Evolutionary conservation across 2,329 filamentous ascomycete genomes (phyloP).

Genomic region (Sordariomycetes sp.): DNA sequence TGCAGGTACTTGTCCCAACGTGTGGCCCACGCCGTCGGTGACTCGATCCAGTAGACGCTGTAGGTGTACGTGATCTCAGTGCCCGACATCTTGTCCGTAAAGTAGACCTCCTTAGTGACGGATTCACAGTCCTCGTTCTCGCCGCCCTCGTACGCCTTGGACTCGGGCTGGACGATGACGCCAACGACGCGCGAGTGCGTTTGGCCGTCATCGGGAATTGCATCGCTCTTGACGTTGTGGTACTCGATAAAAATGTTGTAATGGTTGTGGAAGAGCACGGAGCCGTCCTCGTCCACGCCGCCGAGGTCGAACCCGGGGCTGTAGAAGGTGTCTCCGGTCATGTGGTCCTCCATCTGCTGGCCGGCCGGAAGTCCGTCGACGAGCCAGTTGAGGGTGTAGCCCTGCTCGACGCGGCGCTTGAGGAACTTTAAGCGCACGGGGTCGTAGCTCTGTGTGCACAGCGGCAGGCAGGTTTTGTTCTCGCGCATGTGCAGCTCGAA

Average conservation of each 20-base stretch:
- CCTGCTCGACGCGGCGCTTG: conserved; percentile 68
- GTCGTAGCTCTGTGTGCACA: conserved; percentile 58
- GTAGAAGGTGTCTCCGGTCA: conserved; percentile 70
- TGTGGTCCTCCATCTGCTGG: conserved; percentile 64
- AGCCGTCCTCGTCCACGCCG: conserved; percentile 32
- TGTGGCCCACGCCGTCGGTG: conserved; percentile 82
- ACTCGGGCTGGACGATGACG: conserved; percentile 75
- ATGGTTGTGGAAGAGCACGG: conserved; percentile 73
- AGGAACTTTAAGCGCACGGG: conserved; percentile 61
- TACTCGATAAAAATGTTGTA: conserved; percentile 92
- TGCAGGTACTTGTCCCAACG: conserved; percentile 98
- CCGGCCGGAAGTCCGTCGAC: conserved; percentile 89
- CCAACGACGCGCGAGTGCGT: conserved; percentile 67
- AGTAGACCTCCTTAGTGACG: conserved; percentile 40
- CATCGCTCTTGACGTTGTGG: conserved; percentile 50
- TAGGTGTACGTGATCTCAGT: conserved; percentile 72
- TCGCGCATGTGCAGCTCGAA: conserved; percentile 77
- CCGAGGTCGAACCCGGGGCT: conserved; percentile 84
- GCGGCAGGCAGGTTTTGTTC: conserved; percentile 75
- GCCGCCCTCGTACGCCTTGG: conserved; percentile 40
- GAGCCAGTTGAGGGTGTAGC: conserved; percentile 90
- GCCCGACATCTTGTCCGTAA: conserved; percentile 44
- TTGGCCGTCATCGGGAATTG: conserved; percentile 41
- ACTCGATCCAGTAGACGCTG: conserved; percentile 79
- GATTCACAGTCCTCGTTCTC: conserved; percentile 50